These are phyloP conservation scores for Grosmannia clavigera DNA, from an alignment of 2,329 filamentous ascomycete genomes.

Conservation along the genomic window DNA sequence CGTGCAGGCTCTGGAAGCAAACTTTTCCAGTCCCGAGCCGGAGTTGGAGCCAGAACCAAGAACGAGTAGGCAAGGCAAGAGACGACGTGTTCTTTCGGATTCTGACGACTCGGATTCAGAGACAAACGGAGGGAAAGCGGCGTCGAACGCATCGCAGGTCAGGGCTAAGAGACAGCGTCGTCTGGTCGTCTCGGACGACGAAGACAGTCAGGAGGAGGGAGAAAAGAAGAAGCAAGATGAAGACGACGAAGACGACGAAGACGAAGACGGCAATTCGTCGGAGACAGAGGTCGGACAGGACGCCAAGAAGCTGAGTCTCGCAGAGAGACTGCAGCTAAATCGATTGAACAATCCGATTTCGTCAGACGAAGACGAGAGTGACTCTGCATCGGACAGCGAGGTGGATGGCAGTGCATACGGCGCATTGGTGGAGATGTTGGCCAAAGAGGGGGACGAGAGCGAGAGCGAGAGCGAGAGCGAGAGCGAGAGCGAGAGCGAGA, in stretches of 20 bases:
- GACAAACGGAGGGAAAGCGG: background rate
- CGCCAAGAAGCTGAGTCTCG: slow-evolving; percentile 5
- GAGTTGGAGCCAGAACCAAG: background rate
- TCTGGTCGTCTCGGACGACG: background rate
- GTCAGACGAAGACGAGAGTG: background rate
- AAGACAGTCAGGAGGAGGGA: background rate
- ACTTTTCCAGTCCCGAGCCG: slow-evolving; percentile 7
- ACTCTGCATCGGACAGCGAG: background rate
- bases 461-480: background rate
- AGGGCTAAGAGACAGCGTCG: background rate
- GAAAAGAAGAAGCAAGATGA: background rate
- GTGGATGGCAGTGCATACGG: background rate
- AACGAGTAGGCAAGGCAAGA: background rate
- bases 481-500: background rate
- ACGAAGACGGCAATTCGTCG: background rate
- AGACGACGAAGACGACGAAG: background rate
- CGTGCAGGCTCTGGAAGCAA: background rate
- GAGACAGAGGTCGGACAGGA: background rate
- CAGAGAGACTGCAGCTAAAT: slow-evolving; percentile 3
- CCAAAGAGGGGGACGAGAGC: background rate
- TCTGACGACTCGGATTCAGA: slow-evolving; percentile 5
- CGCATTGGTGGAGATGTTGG: background rate
- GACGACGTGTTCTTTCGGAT: slow-evolving; percentile 7
- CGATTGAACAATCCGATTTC: slow-evolving; percentile 1
- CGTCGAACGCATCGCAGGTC: background rate